Evolutionary conservation across 306 rosid genomes (phyloP).

Genomic region (Vigna trinervia): DNA sequence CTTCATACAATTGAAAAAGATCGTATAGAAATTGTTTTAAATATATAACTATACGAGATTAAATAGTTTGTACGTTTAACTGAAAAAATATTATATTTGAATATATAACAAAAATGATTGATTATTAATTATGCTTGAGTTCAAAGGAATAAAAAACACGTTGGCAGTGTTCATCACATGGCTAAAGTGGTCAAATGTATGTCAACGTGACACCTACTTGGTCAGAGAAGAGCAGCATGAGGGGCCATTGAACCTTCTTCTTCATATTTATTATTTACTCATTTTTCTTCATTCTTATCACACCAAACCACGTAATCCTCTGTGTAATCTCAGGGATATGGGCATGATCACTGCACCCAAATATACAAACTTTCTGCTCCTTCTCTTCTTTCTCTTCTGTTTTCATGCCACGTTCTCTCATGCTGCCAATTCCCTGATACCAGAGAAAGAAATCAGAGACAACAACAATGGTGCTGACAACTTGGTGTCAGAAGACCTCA

Average conservation of each 20-base stretch:
- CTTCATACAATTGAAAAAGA: too few species aligned
- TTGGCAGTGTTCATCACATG: too few species aligned
- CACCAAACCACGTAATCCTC: background rate
- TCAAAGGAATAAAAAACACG: too few species aligned
- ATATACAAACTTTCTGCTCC: slow-evolving; percentile 5
- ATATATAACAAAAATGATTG: too few species aligned
- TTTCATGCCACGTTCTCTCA: slow-evolving; percentile 50
- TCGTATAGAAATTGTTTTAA: too few species aligned
- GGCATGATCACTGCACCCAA: slow-evolving; percentile 11
- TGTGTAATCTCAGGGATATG: slow-evolving; percentile 40
- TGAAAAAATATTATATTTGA: too few species aligned
- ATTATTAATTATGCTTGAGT: too few species aligned
- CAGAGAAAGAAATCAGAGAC: slow-evolving; percentile 36
- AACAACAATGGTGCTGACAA: slow-evolving; percentile 27
- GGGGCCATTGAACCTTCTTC: slow-evolving; percentile 13
- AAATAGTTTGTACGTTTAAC: too few species aligned
- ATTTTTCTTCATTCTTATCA: background rate
- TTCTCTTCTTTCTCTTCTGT: slow-evolving; percentile 37
- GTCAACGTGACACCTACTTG: too few species aligned
- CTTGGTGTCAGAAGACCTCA: slow-evolving; percentile 43
- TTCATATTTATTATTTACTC: slow-evolving; percentile 6
- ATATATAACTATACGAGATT: too few species aligned
- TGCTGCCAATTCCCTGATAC: slow-evolving; percentile 55
- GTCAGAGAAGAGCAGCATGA: slow-evolving; percentile 12
- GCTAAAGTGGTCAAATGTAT: background rate